Base-by-base conservation (phyloP, 495 filamentous ascomycete genomes). In the Cladorrhinum samala region DNA sequence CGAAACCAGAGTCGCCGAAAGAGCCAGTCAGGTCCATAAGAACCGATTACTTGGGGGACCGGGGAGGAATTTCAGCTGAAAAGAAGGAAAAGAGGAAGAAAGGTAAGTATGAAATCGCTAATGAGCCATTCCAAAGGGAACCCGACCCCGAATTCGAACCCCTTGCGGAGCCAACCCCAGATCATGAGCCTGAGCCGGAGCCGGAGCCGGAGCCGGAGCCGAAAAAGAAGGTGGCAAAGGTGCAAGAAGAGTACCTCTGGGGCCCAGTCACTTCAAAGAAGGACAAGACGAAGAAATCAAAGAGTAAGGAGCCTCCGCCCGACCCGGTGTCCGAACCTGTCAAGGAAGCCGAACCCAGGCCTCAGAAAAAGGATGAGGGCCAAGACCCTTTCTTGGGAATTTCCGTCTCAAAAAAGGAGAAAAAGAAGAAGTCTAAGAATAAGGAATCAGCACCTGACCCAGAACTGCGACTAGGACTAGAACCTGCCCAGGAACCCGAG, bases 221-320 rank as follows among this genome's bases (percentile, higher is more conserved):
- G 14, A 11, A 16, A 39, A 57, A 52, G 9, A 49, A 39, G 23
- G 21, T 14, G 14, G 23, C 14, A 39, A 47, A 52, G 20, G 45
- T 46, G n/a, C 19, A 46, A 11, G 53, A 64, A 1, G 54, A 68
- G 2, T 53, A 65, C 16, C 9, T 49, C 17, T 67, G 63, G 66
- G 58, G 25, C 11, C 49, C 42, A 19, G 18, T n/a, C 9, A 38
- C 57, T 3, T 52, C 50, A 2, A 66, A 64, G 24, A 70, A 68
- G 30, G 51, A 61, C 17, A 69, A 64, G 52, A 71, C 63, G 46
- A 67, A 72, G 50, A 71, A 69, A 59, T 49, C 39, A 16, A 61
- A 61, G 37, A 48, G 44, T 9, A 44, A 63, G 36, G 57, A 58
- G 49, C 50, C 58, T 19, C 55, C 61, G 36, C 53, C 61, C 2